phyloP scores from a whole-genome alignment of 495 filamentous ascomycete species.

The Coniosporium apollinis region DNA sequence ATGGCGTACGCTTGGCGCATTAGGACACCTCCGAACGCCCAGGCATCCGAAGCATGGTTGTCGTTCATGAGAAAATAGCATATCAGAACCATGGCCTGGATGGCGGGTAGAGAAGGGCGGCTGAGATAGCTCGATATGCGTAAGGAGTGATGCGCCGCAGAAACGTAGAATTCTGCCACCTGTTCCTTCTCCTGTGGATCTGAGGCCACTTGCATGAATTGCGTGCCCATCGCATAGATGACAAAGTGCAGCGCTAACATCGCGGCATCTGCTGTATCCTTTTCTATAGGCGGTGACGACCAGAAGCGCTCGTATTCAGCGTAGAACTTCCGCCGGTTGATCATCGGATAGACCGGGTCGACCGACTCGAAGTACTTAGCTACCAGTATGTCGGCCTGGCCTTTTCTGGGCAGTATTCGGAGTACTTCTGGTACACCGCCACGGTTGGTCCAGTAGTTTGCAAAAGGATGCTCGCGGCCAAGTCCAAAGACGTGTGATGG shows the following conservation, averaged over 20 bases:
- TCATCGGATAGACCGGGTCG: constrained; percentile 58
- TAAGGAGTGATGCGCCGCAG: constrained; percentile 52
- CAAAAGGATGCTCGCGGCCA: constrained; percentile 47
- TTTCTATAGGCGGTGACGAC: constrained; percentile 34
- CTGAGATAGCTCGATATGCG: constrained; percentile 52
- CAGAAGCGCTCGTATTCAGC: constrained; percentile 58
- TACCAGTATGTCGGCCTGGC: constrained; percentile 54
- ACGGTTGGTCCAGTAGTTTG: constrained; percentile 63
- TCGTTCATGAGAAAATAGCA: constrained; percentile 67
- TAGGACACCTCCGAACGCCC: constrained; percentile 55
- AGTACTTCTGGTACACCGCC: constrained; percentile 56
- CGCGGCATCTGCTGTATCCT: constrained; percentile 35
- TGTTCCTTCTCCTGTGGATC: constrained; percentile 40
- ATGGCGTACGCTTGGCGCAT: constrained; percentile 58
- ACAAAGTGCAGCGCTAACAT: constrained; percentile 49
- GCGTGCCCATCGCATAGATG: constrained; percentile 55
- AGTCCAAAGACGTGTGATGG: constrained; percentile 55
- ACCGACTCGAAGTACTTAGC: constrained; percentile 56
- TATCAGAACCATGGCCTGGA: constrained; percentile 58
- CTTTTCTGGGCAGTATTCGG: constrained; percentile 48
- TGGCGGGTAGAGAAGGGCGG: constrained; percentile 43
- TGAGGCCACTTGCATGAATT: constrained; percentile 44
- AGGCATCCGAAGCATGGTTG: constrained; percentile 57
- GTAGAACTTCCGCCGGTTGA: constrained; percentile 48
- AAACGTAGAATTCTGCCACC: constrained; percentile 61